These are phyloP conservation scores for Aegilops speltoides DNA, from an alignment of 176 grass and related monocot species.

Conservation along the genomic window DNA sequence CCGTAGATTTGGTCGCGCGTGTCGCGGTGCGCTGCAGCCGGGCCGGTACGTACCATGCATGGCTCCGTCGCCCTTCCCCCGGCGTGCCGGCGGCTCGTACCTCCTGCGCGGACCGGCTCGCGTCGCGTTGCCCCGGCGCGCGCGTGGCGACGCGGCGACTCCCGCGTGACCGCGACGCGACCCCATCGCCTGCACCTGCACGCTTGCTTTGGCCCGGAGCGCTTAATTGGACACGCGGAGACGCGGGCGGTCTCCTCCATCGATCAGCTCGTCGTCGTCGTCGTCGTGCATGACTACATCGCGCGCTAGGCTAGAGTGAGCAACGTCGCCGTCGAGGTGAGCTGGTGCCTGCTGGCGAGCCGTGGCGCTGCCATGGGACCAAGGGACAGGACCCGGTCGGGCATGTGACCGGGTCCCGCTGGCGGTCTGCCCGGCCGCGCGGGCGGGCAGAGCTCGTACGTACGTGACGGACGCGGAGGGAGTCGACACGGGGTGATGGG, in stretches of 20 bases:
- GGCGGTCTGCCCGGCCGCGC: constrained; percentile 9
- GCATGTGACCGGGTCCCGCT: constrained; percentile 18
- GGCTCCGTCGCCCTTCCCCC: too few relatives aligned
- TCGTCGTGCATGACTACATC: not conserved
- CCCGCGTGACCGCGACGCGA: not conserved
- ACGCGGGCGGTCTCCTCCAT: not conserved
- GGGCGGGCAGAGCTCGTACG: not conserved
- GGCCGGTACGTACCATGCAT: too few relatives aligned
- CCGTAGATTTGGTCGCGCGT: constrained; percentile 31
- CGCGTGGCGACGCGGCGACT: not conserved
- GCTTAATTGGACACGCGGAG: too few relatives aligned
- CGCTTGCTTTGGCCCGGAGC: not conserved
- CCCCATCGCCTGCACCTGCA: not conserved
- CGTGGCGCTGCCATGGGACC: not conserved
- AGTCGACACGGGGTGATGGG: constrained; percentile 20
- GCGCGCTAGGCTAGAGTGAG: not conserved
- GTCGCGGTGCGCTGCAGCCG: too few relatives aligned
- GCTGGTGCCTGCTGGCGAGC: constrained; percentile 11
- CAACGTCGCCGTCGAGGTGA: constrained; percentile 36
- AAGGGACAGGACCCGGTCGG: constrained; percentile 16
- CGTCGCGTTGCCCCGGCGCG: not conserved
- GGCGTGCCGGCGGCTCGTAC: too few relatives aligned
- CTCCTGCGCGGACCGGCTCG: not conserved
- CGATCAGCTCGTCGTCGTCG: not conserved
- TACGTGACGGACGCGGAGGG: not conserved